A percentile compares a stretch with the other conserved stretches of the same genome.
These are phyloP conservation scores for Thalassia testudinum DNA, from an alignment of 116 monocot species.

Conservation along the genomic window DNA sequence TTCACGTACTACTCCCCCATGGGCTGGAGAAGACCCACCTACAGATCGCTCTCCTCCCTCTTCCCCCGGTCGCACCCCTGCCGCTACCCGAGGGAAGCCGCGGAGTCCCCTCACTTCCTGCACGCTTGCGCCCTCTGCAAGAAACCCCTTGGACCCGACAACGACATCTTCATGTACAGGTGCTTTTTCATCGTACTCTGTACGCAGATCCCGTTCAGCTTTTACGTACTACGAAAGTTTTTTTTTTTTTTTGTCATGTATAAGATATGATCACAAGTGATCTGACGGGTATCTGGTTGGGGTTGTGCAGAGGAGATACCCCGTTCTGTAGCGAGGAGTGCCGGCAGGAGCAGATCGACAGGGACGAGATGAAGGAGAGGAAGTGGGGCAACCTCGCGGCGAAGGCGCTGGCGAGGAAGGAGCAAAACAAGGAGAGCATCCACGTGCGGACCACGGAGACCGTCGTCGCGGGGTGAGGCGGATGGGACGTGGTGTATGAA, in stretches of 20 bases:
- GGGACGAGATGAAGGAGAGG: too few relatives aligned
- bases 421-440: constrained; percentile 2
- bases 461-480: constrained; percentile 5
- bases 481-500: too few relatives aligned
- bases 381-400: not conserved
- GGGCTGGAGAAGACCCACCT: constrained; percentile 6
- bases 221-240: not conserved
- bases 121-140: constrained; percentile 56
- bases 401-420: not conserved
- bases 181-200: constrained; percentile 1
- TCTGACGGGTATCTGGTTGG: not conserved
- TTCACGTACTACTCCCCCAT: not conserved
- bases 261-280: too few relatives aligned
- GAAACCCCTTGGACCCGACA: constrained; percentile 24
- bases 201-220: not conserved
- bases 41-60: not conserved
- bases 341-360: too few relatives aligned
- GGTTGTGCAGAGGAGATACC: constrained; percentile 45
- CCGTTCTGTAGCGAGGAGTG: too few relatives aligned
- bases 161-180: constrained; percentile 76
- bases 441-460: constrained; percentile 5
- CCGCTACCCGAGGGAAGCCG: not conserved
- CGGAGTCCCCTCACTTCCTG: constrained; percentile 7
- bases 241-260: not conserved
- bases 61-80: constrained; percentile 1